Percentiles rank a stretch among this genome's conserved stretches.
Evolutionary conservation across 2,329 filamentous ascomycete genomes (phyloP).

Genomic region (Blastomyces gilchristii): DNA sequence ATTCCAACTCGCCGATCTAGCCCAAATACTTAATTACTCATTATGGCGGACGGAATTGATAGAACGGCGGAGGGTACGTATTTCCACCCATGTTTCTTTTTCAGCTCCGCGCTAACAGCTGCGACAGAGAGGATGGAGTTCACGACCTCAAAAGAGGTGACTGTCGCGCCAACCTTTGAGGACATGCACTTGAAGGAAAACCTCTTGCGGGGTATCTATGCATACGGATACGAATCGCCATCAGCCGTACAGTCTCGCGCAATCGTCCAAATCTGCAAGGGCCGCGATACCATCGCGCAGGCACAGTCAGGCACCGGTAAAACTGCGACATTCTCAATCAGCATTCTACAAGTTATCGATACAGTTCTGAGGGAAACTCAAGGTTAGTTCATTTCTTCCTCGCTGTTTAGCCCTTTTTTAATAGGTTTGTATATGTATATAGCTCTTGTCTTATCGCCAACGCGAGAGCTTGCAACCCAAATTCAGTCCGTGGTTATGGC

Average conservation of each 20-base stretch:
- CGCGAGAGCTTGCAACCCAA: conserved; percentile 91
- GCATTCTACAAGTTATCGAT: conserved; percentile 91
- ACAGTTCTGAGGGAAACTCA: conserved; percentile 87
- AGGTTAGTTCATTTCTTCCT: conserved; percentile 31
- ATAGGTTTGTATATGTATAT: conserved; percentile 1
- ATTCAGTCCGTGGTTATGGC: conserved; percentile 98
- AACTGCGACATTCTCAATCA: conserved; percentile 93
- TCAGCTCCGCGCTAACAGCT: conserved; percentile 12
- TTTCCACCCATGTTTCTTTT: neutral
- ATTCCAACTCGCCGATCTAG: neutral
- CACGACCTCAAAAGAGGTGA: conserved; percentile 94
- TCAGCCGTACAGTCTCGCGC: conserved; percentile 96
- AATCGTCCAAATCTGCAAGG: conserved; percentile 98
- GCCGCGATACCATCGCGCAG: conserved; percentile 95
- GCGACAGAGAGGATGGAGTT: conserved; percentile 83
- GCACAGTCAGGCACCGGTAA: conserved; percentile 96
- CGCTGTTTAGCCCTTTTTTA: neutral
- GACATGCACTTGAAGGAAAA: conserved; percentile 97
- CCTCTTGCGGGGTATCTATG: conserved; percentile 91
- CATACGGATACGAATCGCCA: conserved; percentile 96
- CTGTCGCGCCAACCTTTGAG: conserved; percentile 81
- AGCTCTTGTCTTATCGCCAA: conserved; percentile 89
- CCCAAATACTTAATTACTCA: conserved; percentile 24
- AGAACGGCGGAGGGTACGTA: conserved; percentile 63
- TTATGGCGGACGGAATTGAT: conserved; percentile 88